Evolutionary conservation across 352 stramenopile species (phyloP), one percentile per base, ranked within the genome.

Genomic region (Phytopythium litorale): DNA sequence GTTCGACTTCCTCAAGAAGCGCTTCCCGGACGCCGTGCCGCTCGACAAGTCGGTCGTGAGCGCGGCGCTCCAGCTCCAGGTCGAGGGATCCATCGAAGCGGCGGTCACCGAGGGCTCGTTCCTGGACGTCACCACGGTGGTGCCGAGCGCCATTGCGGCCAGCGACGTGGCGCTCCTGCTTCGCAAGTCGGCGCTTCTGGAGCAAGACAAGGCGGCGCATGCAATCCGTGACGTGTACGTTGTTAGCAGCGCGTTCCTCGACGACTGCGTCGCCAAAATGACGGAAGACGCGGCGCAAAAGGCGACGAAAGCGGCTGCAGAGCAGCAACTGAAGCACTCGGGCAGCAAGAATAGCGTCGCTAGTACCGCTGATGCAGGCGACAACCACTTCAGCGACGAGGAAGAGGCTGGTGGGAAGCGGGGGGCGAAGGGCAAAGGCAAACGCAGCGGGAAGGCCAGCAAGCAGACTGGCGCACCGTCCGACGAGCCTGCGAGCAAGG

Each of bases 81-180:
- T 95, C 4, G 86, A 95, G 52, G 84, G 75, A 28, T 76, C 80
- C 13, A 75, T 95, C 7, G 86, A 95, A 42, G 78, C 78, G 1
- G 80, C 78, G 0, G 68, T 86, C n/a, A 84, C 82, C n/a, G 86
- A 94, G 12, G 67, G 64, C n/a, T 76, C 70, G 15, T 73, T 86
- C 23, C 71, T 92, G 30, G 86, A 95, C 63, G 70, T 84, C 45
- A 67, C 78, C 1, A 66, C 67, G 18, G 37, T 93, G 25, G 37
- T 95, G n/a, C 86, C 86, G 7, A 88, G 77, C 62, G 82, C 73
- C 7, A 63, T 95, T 9, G 53, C 70, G 16, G 21, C 57, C 9
- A 66, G 54, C 18, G 84, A 92, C 56, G 65, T 87, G 1, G 69
- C 52, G 4, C 63, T 87, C 30, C 51, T 92, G 28, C 49, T 95